Percentiles rank a stretch among this genome's conserved stretches.
phyloP scores from a whole-genome alignment of 2,329 filamentous ascomycete genomes.

The Sclerotinia minor region DNA sequence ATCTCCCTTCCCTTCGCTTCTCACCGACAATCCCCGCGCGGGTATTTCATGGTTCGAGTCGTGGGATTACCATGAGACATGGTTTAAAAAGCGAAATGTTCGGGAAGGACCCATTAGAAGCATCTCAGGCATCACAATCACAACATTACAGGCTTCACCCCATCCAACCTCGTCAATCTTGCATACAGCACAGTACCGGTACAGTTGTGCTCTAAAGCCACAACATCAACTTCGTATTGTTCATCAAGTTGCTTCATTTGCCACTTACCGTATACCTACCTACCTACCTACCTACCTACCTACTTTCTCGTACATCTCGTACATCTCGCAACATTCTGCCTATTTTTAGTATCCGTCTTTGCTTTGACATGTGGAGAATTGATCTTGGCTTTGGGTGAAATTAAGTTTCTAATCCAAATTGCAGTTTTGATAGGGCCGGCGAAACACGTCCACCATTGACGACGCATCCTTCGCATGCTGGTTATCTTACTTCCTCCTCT shows the following conservation, averaged over 20 bases:
- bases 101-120: constrained; percentile 3
- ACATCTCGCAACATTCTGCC: neutral
- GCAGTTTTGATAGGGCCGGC: constrained; percentile 19
- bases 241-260: neutral
- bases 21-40: constrained; percentile 1
- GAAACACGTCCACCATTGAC: constrained; percentile 48
- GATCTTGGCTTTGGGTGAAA: constrained; percentile 6
- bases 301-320: neutral
- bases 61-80: constrained; percentile 20
- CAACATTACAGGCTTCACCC: constrained; percentile 17
- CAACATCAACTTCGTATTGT: constrained; percentile 10
- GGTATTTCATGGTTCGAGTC: constrained; percentile 10
- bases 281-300: no score
- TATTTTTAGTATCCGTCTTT: constrained; percentile 10
- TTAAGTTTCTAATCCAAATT: constrained; percentile 23
- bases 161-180: constrained; percentile 18
- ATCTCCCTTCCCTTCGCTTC: neutral
- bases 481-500: constrained; percentile 68
- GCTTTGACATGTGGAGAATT: constrained; percentile 22
- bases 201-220: constrained; percentile 10
- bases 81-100: constrained; percentile 5
- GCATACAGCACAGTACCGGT: constrained; percentile 17
- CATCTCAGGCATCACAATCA: constrained; percentile 14
- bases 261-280: no score
- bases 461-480: constrained; percentile 64